These are phyloP conservation scores for Sordariomycetes sp. DNA, from an alignment of 2,329 filamentous ascomycete species.

Conservation along the genomic window DNA sequence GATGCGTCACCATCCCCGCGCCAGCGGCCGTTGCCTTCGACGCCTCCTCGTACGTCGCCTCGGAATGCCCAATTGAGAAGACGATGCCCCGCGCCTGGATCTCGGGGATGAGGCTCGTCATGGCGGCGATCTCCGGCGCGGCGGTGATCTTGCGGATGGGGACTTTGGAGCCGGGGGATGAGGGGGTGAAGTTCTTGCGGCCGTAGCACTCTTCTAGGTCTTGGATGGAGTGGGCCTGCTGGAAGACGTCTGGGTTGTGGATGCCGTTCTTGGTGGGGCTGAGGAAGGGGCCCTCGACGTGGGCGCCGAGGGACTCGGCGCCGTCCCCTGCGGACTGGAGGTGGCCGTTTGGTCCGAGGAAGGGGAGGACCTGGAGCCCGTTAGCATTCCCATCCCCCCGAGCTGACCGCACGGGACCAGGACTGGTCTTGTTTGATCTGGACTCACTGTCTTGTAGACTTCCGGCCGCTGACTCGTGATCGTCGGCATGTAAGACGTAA, in stretches of 20 bases:
- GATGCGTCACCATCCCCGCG: constrained; percentile 79
- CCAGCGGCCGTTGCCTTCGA: constrained; percentile 58
- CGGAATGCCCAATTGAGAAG: constrained; percentile 74
- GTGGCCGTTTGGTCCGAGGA: constrained; percentile 58
- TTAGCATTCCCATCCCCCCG: background rate
- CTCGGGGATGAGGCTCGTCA: constrained; percentile 54
- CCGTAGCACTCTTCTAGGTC: constrained; percentile 66
- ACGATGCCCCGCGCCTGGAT: constrained; percentile 54
- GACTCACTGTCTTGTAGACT: constrained; percentile 69
- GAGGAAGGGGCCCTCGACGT: constrained; percentile 85
- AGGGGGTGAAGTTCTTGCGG: constrained; percentile 43
- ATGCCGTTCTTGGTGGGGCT: constrained; percentile 75
- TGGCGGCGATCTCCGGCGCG: constrained; percentile 66
- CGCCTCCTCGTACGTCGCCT: constrained; percentile 76
- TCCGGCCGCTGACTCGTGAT: constrained; percentile 69
- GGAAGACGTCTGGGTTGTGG: constrained; percentile 63
- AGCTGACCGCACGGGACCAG: too few relatives aligned
- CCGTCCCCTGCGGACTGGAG: constrained; percentile 50
- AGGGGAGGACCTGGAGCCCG: constrained; percentile 49
- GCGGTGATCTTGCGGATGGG: constrained; percentile 71
- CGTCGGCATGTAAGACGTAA: constrained; percentile 80
- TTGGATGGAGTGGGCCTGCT: constrained; percentile 44
- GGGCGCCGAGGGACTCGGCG: constrained; percentile 77
- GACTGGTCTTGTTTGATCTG: too few relatives aligned
- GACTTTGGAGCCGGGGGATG: constrained; percentile 18